A percentile compares a stretch with the other conserved stretches of the same genome.
phyloP scores from a whole-genome alignment of 306 rosid species.

The Arachis hypogaea region DNA sequence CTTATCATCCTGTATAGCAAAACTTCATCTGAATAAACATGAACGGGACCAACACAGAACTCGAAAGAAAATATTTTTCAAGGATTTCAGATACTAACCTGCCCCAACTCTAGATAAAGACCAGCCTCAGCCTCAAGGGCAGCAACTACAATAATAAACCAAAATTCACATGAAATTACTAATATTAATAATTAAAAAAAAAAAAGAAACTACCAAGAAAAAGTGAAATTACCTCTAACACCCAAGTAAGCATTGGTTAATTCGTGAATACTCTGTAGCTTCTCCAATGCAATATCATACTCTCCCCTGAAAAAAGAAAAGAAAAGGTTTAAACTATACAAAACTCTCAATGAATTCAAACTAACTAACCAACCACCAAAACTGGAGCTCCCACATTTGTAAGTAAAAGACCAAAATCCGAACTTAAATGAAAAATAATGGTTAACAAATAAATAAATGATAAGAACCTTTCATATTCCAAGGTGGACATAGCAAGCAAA shows the following conservation, averaged over 20 bases:
- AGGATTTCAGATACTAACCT: conserved; percentile 52
- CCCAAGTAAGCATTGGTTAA: conserved; percentile 63
- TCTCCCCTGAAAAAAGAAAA: conserved; percentile 58
- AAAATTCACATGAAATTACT: neutral
- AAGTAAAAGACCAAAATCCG: neutral
- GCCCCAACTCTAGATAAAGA: conserved; percentile 68
- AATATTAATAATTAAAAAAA: neutral
- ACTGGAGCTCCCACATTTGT: neutral
- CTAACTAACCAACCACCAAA: conserved; percentile 18
- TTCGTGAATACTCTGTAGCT: conserved; percentile 61
- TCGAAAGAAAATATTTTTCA: conserved; percentile 27
- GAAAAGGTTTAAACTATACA: conserved; percentile 3
- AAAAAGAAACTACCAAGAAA: conserved; percentile 17
- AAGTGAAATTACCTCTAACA: conserved; percentile 58
- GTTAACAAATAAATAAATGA: neutral
- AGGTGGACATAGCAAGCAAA: conserved; percentile 74
- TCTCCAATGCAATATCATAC: conserved; percentile 65
- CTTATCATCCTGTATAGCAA: conserved; percentile 70
- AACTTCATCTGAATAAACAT: conserved; percentile 38
- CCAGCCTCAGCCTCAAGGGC: conserved; percentile 90
- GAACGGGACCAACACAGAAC: neutral
- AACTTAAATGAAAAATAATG: too few species aligned
- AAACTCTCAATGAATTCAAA: conserved; percentile 24
- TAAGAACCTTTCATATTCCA: conserved; percentile 73
- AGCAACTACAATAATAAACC: conserved; percentile 63